These are phyloP conservation scores for Phalaenopsis aphrodite DNA, from an alignment of 106 monocot species.

Conservation along the genomic window DNA sequence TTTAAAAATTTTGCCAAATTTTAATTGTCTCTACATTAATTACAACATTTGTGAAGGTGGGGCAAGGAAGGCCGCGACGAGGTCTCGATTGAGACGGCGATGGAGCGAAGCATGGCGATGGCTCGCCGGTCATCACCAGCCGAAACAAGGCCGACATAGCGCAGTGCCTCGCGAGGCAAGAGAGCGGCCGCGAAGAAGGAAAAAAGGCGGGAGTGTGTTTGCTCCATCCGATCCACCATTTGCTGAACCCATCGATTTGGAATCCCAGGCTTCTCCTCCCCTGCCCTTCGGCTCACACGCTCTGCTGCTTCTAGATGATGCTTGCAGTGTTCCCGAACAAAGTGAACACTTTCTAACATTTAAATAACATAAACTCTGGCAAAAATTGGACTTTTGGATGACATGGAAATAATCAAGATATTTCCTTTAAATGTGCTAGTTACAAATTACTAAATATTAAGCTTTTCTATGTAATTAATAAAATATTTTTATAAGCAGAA, in stretches of 20 bases:
- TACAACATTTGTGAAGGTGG: no score
- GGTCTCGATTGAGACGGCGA: conserved; percentile 12
- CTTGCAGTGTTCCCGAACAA: conserved; percentile 53
- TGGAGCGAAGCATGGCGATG: conserved; percentile 30
- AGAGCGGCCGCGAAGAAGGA: conserved; percentile 60
- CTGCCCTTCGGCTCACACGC: conserved; percentile 17
- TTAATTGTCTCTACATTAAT: no score
- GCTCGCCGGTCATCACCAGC: conserved; percentile 19
- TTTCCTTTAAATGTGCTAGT: no score
- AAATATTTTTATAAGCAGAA: no score
- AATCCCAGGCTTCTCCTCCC: conserved; percentile 14
- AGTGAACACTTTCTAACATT: no score
- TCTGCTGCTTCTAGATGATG: conserved; percentile 52
- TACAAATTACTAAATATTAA: no score
- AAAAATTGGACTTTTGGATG: no score
- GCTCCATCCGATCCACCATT: conserved; percentile 37
- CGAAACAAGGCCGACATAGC: conserved; percentile 43
- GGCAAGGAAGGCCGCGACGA: no score
- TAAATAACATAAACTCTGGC: no score
- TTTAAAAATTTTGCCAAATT: no score
- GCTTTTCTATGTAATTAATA: no score
- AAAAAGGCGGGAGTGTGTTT: conserved; percentile 64
- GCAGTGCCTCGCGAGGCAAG: conserved; percentile 60
- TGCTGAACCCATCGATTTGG: conserved; percentile 20
- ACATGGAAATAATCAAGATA: no score